Evolutionary conservation across 169 alveolate genomes (phyloP), one percentile per base, ranked within the genome.

Genomic region (Eimeria falciformis): DNA sequence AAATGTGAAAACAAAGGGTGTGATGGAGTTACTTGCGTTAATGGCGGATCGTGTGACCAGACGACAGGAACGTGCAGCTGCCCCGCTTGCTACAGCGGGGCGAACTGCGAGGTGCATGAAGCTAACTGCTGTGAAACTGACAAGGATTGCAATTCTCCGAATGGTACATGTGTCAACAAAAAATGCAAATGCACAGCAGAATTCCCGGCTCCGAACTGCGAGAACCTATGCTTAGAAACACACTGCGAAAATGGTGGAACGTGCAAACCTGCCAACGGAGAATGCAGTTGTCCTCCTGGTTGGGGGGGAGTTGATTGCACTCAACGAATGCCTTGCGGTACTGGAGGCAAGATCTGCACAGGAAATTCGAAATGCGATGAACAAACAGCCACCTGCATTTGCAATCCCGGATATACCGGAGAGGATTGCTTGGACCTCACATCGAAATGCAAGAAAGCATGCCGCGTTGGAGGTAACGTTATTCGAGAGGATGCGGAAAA

Each of bases 1-100:
- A 90, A 78, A n/a, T 90, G 93, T 83, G 78, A 55, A 25, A 65
- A 58, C 46, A 23, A n/a, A 5, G 90, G 90, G 14, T 90, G 93
- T 66, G 47, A 50, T 27, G 93, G 90, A 7, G 93, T 77, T 21
- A 62, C 90, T 9, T 90, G 93, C 62, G 12, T n/a, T 71, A 78
- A 78, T 29, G 93, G 90, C 50, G 93, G 93, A 45, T 23, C 50
- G 7, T 90, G 93, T 46, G 73, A 75, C 62, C 56, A 56, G 25
- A 45, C 53, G 47, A 90, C 43, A 2, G 93, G 58, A 33, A 73
- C 37, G 18, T 33, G 81, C 91, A 84, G 33, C n/a, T 84, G 91
- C 18, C 91, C 82, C 68, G 65, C 58, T 25, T 84, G 91, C 12
- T 84, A 65, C 33, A 84, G 82, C 68, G 82, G 82, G 37, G 5